Conservation (phyloP, 2,329 filamentous ascomycete genomes). For the Aspergillus caelatus region DNA sequence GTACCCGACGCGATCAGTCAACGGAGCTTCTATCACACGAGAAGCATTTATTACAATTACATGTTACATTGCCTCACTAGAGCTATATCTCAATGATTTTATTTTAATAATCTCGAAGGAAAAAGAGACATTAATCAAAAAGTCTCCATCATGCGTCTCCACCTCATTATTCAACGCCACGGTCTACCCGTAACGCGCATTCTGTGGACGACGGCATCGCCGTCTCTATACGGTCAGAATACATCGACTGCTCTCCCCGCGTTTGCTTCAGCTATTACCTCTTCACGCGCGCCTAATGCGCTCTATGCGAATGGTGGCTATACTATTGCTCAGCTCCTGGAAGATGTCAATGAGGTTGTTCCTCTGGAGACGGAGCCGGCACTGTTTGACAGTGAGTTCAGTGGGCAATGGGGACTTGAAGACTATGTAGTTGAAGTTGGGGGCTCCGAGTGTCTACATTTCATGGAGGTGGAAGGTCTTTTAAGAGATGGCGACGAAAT, state of each 20-base stretch:
- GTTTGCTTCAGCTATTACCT: slow-evolving; percentile 37
- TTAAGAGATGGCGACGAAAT: slow-evolving; percentile 84
- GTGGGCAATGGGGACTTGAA: slow-evolving; percentile 76
- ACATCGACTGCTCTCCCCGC: slow-evolving; percentile 24
- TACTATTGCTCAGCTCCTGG: slow-evolving; percentile 75
- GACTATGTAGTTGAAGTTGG: slow-evolving; percentile 84
- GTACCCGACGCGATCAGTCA: not conserved
- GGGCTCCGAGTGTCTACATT: slow-evolving; percentile 89
- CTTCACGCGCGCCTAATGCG: slow-evolving; percentile 37
- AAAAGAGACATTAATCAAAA: not conserved
- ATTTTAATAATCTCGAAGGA: not conserved
- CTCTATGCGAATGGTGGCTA: slow-evolving; percentile 54
- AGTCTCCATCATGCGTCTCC: slow-evolving; percentile 64
- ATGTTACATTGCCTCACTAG: not conserved
- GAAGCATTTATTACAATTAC: not conserved
- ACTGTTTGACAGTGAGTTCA: slow-evolving; percentile 34
- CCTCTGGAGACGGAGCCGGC: slow-evolving; percentile 70
- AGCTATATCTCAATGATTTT: not conserved
- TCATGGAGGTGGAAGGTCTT: slow-evolving; percentile 68
- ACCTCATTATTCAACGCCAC: slow-evolving; percentile 72
- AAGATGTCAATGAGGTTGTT: slow-evolving; percentile 76
- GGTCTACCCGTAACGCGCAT: slow-evolving; percentile 72
- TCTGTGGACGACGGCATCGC: slow-evolving; percentile 67
- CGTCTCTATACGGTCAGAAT: slow-evolving; percentile 38
- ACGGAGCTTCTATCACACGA: not conserved